Percentiles rank a stretch among this genome's conserved stretches.
Conservation (phyloP, 495 filamentous ascomycete species). For the Hyaloscypha finlandica region DNA sequence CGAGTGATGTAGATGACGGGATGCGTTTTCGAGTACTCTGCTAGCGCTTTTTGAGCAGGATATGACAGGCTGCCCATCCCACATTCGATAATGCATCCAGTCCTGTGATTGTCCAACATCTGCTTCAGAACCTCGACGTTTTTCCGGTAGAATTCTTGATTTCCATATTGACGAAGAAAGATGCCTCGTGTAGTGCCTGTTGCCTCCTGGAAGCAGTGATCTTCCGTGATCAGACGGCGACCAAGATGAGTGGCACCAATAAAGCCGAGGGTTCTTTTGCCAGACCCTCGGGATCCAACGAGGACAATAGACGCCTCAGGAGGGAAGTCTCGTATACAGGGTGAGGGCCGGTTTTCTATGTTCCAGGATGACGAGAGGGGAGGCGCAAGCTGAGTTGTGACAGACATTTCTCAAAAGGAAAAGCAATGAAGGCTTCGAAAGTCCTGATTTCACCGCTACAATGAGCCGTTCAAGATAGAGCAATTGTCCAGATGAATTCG, state of each 20-base stretch:
- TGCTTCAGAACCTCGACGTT: constrained; percentile 63
- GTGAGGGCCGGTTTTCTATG: constrained; percentile 23
- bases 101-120: constrained; percentile 65
- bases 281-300: constrained; percentile 72
- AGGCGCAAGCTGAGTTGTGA: constrained; percentile 25
- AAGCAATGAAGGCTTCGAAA: neutral
- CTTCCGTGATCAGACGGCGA: constrained; percentile 69
- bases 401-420: constrained; percentile 18
- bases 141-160: constrained; percentile 59
- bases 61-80: constrained; percentile 60
- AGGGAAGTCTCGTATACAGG: constrained; percentile 46
- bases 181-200: constrained; percentile 55
- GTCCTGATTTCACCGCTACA: neutral
- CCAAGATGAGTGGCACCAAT: constrained; percentile 73
- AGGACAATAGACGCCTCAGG: constrained; percentile 70
- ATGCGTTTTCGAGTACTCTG: constrained; percentile 60
- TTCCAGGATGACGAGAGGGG: constrained; percentile 15
- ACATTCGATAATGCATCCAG: constrained; percentile 72
- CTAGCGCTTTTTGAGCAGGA: constrained; percentile 58
- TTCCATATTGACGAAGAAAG: constrained; percentile 62
- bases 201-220: constrained; percentile 67
- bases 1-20: constrained; percentile 76
- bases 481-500: neutral
- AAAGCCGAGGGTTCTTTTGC: constrained; percentile 75
- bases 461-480: neutral